Evolutionary conservation across 2,329 filamentous ascomycete species (phyloP).

Genomic region (Aspergillus sp.): DNA sequence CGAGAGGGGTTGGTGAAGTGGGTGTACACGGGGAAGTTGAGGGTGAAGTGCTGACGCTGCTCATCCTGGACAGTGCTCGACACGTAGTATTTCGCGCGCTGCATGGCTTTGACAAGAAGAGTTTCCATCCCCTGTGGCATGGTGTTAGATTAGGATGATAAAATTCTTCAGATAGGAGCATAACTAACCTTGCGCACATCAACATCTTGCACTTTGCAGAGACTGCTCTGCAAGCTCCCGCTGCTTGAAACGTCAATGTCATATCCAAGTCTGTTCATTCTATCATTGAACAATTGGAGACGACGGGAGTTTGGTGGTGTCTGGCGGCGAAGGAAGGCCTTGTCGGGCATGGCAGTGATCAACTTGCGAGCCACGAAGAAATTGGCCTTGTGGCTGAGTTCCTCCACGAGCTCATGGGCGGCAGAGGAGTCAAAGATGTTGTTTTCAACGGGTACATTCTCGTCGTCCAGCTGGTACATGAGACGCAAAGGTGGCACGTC

Average conservation of each 20-base stretch:
- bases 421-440: constrained; percentile 92
- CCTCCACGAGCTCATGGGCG: constrained; percentile 89
- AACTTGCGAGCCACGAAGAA: constrained; percentile 82
- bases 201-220: constrained; percentile 86
- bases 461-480: constrained; percentile 90
- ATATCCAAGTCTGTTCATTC: constrained; percentile 87
- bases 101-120: constrained; percentile 89
- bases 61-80: constrained; percentile 72
- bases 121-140: constrained; percentile 78
- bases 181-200: constrained; percentile 70
- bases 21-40: constrained; percentile 91
- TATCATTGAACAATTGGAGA: constrained; percentile 82
- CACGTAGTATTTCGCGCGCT: constrained; percentile 91
- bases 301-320: constrained; percentile 79
- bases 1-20: constrained; percentile 95
- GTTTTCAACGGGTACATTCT: constrained; percentile 93
- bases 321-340: constrained; percentile 87
- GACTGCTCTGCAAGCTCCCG: constrained; percentile 84
- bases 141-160: constrained; percentile 6
- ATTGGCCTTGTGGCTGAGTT: constrained; percentile 91
- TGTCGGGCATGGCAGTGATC: constrained; percentile 73
- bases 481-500: constrained; percentile 82
- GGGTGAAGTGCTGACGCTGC: constrained; percentile 79
- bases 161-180: not conserved
- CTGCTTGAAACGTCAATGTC: constrained; percentile 87